Percentiles rank a stretch among this genome's conserved stretches.
phyloP scores from a whole-genome alignment of 1,284 basidiomycete genomes.

The Heterobasidion occidentale region DNA sequence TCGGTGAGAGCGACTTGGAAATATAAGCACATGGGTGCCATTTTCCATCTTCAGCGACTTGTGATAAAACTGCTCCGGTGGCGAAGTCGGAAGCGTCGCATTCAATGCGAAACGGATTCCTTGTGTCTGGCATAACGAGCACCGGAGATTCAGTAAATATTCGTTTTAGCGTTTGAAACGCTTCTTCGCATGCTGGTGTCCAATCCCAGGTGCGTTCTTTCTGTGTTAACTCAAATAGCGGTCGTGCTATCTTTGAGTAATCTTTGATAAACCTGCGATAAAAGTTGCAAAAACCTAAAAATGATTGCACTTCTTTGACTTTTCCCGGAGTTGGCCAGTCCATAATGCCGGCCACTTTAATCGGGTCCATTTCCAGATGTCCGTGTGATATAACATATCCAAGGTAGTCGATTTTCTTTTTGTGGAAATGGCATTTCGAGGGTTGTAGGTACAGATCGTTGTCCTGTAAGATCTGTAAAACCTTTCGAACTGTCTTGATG shows the following conservation, averaged over 20 bases:
- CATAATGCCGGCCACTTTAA: neutral
- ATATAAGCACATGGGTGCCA: neutral
- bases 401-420: neutral
- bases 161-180: neutral
- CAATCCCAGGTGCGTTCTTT: neutral
- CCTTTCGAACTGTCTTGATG: neutral
- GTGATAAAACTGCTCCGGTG: neutral
- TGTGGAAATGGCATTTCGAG: neutral
- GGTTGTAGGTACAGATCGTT: neutral
- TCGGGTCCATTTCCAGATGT: neutral
- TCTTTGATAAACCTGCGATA: neutral
- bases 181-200: neutral
- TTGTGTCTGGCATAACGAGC: neutral
- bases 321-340: neutral
- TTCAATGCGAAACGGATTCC: neutral
- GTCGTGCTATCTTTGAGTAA: neutral
- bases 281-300: neutral
- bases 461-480: neutral
- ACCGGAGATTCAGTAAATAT: neutral
- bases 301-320: neutral
- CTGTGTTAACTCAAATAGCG: neutral
- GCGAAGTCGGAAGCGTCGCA: neutral
- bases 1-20: neutral
- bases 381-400: neutral
- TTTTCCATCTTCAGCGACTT: neutral